phyloP scores from a whole-genome alignment of 345 rosid species.

The Populus simonii region DNA sequence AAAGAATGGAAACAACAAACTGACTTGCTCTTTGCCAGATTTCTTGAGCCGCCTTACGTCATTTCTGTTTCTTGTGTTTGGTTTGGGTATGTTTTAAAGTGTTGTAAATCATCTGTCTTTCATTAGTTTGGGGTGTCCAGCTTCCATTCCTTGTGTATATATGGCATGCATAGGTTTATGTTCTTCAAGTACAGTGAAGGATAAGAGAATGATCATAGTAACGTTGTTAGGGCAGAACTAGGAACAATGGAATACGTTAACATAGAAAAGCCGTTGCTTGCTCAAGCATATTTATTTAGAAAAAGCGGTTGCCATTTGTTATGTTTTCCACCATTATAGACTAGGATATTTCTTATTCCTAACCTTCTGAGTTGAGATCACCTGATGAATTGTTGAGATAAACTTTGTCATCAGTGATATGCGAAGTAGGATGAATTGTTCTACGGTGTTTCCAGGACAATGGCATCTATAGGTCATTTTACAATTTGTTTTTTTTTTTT shows the following conservation, averaged over 20 bases:
- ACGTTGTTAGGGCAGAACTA: not conserved
- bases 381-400: not conserved
- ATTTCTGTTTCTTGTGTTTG: not conserved
- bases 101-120: not conserved
- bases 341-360: not conserved
- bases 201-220: not conserved
- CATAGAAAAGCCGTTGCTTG: not conserved
- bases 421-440: not conserved
- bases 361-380: not conserved
- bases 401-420: not conserved
- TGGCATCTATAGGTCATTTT: not conserved
- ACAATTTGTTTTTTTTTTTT: not conserved
- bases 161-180: not conserved
- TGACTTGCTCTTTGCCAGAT: not conserved
- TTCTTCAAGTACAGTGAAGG: not conserved
- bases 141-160: not conserved
- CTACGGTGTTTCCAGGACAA: no score
- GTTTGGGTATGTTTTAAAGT: not conserved
- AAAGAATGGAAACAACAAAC: not conserved
- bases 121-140: not conserved
- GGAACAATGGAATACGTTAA: not conserved
- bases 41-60: not conserved
- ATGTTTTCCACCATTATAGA: not conserved
- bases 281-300: not conserved
- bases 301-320: not conserved